Evolutionary conservation across 768 basidiomycete genomes (phyloP), one percentile per base, ranked within the genome.

Genomic region (Phanerodontia chrysosporium): DNA sequence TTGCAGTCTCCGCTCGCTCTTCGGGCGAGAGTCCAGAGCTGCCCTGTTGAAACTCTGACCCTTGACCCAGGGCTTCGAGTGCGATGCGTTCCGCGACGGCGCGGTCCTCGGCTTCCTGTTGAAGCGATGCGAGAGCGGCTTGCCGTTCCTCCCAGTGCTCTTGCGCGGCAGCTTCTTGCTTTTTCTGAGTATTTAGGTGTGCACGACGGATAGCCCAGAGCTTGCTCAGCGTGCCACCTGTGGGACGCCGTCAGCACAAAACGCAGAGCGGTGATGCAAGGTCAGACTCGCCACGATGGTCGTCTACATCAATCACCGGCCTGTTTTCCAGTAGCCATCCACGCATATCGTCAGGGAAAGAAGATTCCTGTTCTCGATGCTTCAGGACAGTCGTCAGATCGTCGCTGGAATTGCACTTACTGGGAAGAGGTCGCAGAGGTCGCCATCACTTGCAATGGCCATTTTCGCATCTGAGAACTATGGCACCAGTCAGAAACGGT

Each of bases 391-490:
- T 2, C 32, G 18, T 21, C 21, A 24, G 6, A 13, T 14, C 4
- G n/a, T 51, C 25, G 29, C 5, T 10, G 22, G n/a, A n/a, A 46
- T 7, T 10, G n/a, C n/a, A n/a, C 53, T 39, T 59, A 65, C 64
- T 13, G 49, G 16, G 45, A 63, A 58, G 8, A 66, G 32, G 25
- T 45, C 35, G 25, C 21, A 35, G 4, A 66, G 35, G 28, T 66
- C 62, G 1, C 32, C 56, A 45, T 62, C 63, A 21, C 63, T 58
- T 0, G 61, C 61, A 13, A 69, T 62, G 0, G 68, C 68, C 21
- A 57, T 48, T 12, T 66, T 51, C 1, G 59, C 64, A 21, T 62
- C 49, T 3, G 64, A 56, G 44, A 32, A 51, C 55, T 49, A 21
- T 57, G 45, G 42, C 42, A 13, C 3, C 13, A 6, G 21, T 32